A percentile compares a stretch with the other conserved stretches of the same genome.
Conservation (phyloP, 1,284 basidiomycete genomes). For the Somion occarium region DNA sequence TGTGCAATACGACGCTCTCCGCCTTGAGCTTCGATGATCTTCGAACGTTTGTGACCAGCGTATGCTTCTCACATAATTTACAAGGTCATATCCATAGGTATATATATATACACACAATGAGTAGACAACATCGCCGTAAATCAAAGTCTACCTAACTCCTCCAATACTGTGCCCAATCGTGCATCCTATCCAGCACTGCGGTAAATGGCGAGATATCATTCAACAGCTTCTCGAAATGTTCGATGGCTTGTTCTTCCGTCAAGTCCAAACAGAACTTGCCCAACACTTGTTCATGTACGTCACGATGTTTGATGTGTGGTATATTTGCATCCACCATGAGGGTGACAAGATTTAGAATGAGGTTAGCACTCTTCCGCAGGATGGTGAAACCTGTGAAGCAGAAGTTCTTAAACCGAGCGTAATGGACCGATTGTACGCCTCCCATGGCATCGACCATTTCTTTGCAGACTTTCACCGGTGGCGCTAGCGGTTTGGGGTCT, state of each 20-base stretch:
- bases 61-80: too few species aligned
- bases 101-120: too few species aligned
- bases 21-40: slow-evolving; percentile 11
- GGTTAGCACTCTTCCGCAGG: slow-evolving; percentile 94
- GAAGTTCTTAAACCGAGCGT: slow-evolving; percentile 91
- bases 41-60: too few species aligned
- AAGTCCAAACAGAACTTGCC: slow-evolving; percentile 96
- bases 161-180: slow-evolving; percentile 85
- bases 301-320: slow-evolving; percentile 93
- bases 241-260: slow-evolving; percentile 94
- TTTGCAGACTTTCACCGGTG: slow-evolving; percentile 97
- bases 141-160: slow-evolving; percentile 59
- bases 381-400: slow-evolving; percentile 97
- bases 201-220: slow-evolving; percentile 96
- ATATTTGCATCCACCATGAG: slow-evolving; percentile 99
- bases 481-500: slow-evolving; percentile 97
- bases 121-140: too few species aligned
- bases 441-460: slow-evolving; percentile 99
- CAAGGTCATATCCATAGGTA: too few species aligned
- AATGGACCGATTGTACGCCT: slow-evolving; percentile 87
- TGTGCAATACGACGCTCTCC: slow-evolving; percentile 18
- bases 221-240: slow-evolving; percentile 90
- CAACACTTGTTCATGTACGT: slow-evolving; percentile 84
- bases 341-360: slow-evolving; percentile 94
- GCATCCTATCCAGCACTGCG: slow-evolving; percentile 88